Percentiles rank a stretch among this genome's conserved stretches.
Conservation (phyloP, 441 rosid genomes). For the Euphorbia corollata region DNA sequence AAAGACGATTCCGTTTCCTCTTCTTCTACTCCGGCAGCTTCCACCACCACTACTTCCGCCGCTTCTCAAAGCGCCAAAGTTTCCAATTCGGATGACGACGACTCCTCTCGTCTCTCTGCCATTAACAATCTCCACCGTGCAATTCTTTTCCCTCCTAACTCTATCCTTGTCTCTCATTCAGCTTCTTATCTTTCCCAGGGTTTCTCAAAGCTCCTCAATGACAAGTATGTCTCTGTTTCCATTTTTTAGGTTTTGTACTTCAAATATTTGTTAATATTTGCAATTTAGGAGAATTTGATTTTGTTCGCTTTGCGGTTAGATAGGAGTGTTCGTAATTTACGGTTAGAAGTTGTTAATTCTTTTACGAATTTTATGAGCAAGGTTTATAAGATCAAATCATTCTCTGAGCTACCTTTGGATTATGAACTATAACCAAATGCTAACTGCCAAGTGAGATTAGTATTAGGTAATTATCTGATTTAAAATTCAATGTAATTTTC, state of each 20-base stretch:
- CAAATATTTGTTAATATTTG: not conserved
- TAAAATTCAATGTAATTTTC: not conserved
- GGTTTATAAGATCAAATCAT: not conserved
- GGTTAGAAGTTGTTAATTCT: not conserved
- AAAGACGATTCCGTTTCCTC: constrained; percentile 41
- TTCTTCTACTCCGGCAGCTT: constrained; percentile 28
- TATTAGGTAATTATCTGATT: not conserved
- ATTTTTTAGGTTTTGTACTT: not conserved
- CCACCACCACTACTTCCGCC: constrained; percentile 11
- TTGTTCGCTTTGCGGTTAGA: not conserved
- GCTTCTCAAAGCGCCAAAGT: constrained; percentile 16
- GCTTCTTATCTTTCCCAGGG: constrained; percentile 85
- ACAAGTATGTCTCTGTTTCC: constrained; percentile 45
- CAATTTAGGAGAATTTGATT: not conserved
- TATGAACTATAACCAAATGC: not conserved
- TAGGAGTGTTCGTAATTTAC: not conserved
- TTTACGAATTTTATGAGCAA: no score
- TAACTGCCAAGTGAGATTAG: not conserved
- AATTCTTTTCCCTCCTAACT: constrained; percentile 75
- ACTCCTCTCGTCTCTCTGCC: constrained; percentile 62
- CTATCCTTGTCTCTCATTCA: constrained; percentile 73
- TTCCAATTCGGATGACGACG: constrained; percentile 34
- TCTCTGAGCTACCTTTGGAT: not conserved
- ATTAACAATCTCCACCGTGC: constrained; percentile 85
- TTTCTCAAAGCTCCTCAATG: constrained; percentile 72